Percentiles rank a stretch among this genome's conserved stretches.
Conservation (phyloP, 169 alveolate species). For the Cryptosporidium tyzzeri region DNA sequence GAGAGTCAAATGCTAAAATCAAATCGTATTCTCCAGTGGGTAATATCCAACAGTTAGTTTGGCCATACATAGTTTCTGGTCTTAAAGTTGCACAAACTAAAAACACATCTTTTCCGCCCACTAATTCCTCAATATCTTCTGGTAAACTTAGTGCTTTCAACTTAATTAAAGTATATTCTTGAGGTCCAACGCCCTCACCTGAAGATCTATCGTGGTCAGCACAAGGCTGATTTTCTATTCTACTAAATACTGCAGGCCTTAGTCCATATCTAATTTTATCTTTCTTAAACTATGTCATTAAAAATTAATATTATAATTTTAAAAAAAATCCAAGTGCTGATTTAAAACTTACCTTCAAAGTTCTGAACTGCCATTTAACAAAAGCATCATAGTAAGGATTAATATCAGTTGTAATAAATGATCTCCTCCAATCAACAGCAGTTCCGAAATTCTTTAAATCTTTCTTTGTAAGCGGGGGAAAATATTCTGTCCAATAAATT, state of each 20-base stretch:
- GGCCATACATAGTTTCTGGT: slow-evolving; percentile 99
- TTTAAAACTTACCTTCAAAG: slow-evolving; percentile 85
- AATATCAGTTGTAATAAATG: slow-evolving; percentile 97
- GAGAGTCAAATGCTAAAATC: slow-evolving; percentile 82
- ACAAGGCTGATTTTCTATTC: slow-evolving; percentile 95
- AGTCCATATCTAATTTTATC: slow-evolving; percentile 64
- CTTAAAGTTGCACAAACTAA: slow-evolving; percentile 98
- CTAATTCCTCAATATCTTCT: slow-evolving; percentile 76
- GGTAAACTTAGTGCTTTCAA: slow-evolving; percentile 86
- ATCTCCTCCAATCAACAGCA: slow-evolving; percentile 97
- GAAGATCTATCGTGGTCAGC: slow-evolving; percentile 98
- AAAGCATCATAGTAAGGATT: slow-evolving; percentile 97
- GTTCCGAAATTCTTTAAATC: slow-evolving; percentile 92
- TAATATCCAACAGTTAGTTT: slow-evolving; percentile 96
- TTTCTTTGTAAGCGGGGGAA: slow-evolving; percentile 94
- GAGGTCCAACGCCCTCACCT: slow-evolving; percentile 96
- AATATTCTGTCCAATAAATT: slow-evolving; percentile 96
- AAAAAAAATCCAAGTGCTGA: not conserved
- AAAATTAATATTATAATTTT: not conserved
- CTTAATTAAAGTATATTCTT: slow-evolving; percentile 97
- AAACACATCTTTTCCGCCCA: slow-evolving; percentile 85
- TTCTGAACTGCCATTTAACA: slow-evolving; percentile 97
- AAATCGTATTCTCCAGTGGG: slow-evolving; percentile 94
- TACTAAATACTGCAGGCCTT: slow-evolving; percentile 73
- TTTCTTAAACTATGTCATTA: slow-evolving; percentile 20